Evolutionary conservation across 108 stramenopile species (phyloP).

Genomic region (Discostella pseudostelligera): DNA sequence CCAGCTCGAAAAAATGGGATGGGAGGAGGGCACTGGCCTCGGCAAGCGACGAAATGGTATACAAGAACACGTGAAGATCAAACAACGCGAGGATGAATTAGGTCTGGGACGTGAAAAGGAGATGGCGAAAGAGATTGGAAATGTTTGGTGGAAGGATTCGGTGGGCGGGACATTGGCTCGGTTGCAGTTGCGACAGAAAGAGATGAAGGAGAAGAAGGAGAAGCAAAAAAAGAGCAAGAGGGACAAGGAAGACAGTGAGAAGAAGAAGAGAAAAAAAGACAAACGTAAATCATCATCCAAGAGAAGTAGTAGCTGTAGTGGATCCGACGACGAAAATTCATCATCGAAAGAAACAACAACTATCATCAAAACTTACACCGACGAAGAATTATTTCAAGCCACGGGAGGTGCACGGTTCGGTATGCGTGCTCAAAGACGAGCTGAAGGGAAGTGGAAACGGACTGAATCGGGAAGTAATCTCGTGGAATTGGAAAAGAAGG

Average conservation of each 20-base stretch:
- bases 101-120: conserved; percentile 63
- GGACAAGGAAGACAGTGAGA: conserved; percentile 23
- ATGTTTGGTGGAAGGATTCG: conserved; percentile 84
- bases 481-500: conserved; percentile 52
- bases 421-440: conserved; percentile 78
- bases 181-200: conserved; percentile 36
- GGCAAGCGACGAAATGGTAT: conserved; percentile 87
- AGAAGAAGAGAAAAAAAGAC: conserved; percentile 37
- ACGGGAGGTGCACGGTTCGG: conserved; percentile 78
- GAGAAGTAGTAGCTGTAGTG: neutral
- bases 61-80: conserved; percentile 70
- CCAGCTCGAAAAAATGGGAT: conserved; percentile 87
- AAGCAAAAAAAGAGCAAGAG: conserved; percentile 42
- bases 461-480: conserved; percentile 55
- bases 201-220: conserved; percentile 42
- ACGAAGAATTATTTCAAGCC: conserved; percentile 87
- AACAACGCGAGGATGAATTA: conserved; percentile 74
- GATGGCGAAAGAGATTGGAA: conserved; percentile 31
- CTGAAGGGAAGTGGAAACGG: conserved; percentile 81
- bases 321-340: neutral
- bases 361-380: conserved; percentile 51
- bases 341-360: conserved; percentile 8
- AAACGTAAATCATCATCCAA: conserved; percentile 34
- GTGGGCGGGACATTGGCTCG: conserved; percentile 79
- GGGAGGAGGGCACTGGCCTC: conserved; percentile 87